These are phyloP conservation scores for Thalassiosira profunda DNA, from an alignment of 108 stramenopile species.

Conservation along the genomic window DNA sequence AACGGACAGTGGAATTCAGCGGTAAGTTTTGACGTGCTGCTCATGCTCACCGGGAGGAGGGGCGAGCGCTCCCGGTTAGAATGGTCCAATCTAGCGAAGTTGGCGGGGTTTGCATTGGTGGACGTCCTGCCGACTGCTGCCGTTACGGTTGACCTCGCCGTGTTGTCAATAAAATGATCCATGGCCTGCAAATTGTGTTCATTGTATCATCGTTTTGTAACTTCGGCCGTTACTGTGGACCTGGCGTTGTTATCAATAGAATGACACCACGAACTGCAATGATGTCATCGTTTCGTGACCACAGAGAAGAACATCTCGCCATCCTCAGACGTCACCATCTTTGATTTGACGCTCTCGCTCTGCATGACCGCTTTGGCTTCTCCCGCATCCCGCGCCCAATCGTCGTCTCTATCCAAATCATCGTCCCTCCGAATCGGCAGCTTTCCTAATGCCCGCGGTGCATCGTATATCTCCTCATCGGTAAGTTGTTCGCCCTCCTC, in stretches of 20 bases:
- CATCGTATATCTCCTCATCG: slow-evolving; percentile 52
- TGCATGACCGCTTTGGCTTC: slow-evolving; percentile 38
- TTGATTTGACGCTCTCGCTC: slow-evolving; percentile 25
- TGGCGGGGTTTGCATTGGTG: slow-evolving; percentile 34
- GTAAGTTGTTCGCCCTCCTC: too few species aligned
- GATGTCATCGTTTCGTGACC: slow-evolving; percentile 28
- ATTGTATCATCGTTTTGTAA: too few species aligned
- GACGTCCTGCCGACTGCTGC: slow-evolving; percentile 33
- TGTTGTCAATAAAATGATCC: slow-evolving; percentile 13
- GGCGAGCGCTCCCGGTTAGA: slow-evolving; percentile 37
- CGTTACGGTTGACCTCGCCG: slow-evolving; percentile 40
- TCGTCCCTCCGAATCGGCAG: slow-evolving; percentile 38
- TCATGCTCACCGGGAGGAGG: slow-evolving; percentile 39
- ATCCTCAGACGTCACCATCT: slow-evolving; percentile 27
- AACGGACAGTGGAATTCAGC: slow-evolving; percentile 45
- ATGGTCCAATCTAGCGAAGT: slow-evolving; percentile 38
- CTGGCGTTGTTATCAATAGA: too few species aligned
- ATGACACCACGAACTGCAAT: not conserved
- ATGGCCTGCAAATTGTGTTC: too few species aligned
- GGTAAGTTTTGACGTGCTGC: slow-evolving; percentile 40
- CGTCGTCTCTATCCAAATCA: slow-evolving; percentile 2
- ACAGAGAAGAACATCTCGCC: slow-evolving; percentile 33
- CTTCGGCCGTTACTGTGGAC: too few species aligned
- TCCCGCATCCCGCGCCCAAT: slow-evolving; percentile 16
- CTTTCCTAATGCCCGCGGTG: slow-evolving; percentile 40